Evolutionary conservation across 2,329 filamentous ascomycete genomes (phyloP).

Genomic region (Pyrenophora graminea): DNA sequence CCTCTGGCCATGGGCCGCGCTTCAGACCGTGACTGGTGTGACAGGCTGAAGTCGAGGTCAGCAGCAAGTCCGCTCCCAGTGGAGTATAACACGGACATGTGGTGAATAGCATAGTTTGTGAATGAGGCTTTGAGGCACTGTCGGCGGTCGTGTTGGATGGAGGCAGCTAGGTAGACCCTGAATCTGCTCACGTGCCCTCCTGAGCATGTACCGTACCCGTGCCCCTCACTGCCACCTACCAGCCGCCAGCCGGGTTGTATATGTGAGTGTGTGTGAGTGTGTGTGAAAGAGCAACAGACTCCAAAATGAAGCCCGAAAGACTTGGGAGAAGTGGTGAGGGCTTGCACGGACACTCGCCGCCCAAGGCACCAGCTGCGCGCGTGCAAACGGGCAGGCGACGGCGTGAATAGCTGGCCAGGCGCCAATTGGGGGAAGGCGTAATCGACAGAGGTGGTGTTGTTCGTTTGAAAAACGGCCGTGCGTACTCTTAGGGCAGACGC

Average conservation of each 20-base stretch:
- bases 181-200: conserved; percentile 21
- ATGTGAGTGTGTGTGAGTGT: too few relatives aligned
- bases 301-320: neutral
- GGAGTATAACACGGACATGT: conserved; percentile 1
- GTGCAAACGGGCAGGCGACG: conserved; percentile 16
- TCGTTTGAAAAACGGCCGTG: conserved; percentile 16
- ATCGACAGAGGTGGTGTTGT: conserved; percentile 28
- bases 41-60: conserved; percentile 15
- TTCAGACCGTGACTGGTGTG: conserved; percentile 33
- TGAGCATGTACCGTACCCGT: neutral
- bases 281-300: neutral
- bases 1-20: conserved; percentile 26
- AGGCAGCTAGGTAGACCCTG: conserved; percentile 2
- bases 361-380: conserved; percentile 1
- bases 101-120: conserved; percentile 9
- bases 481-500: conserved; percentile 29
- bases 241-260: neutral
- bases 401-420: conserved; percentile 23
- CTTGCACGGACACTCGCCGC: neutral
- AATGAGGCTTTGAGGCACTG: neutral
- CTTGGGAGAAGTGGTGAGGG: neutral
- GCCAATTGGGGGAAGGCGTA: conserved; percentile 29
- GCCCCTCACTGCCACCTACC: conserved; percentile 15
- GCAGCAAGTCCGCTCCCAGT: neutral
- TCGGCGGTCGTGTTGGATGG: neutral